These are phyloP conservation scores for Neurospora sp. DNA, from an alignment of 495 filamentous ascomycete genomes.

Conservation along the genomic window DNA sequence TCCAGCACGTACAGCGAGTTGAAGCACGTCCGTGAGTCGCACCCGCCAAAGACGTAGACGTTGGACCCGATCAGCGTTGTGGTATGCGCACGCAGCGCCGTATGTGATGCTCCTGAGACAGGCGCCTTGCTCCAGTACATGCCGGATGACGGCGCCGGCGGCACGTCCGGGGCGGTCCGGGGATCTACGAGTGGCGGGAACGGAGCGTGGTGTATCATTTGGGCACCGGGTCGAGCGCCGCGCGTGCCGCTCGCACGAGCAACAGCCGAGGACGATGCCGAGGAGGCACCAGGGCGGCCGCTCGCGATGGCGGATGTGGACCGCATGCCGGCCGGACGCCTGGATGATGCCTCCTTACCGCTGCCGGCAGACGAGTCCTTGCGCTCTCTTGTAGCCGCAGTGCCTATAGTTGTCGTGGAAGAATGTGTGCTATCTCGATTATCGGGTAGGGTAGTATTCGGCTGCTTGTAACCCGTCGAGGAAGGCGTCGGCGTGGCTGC, in stretches of 20 bases:
- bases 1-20: conserved; percentile 57
- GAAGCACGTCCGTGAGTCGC: conserved; percentile 53
- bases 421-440: conserved; percentile 6
- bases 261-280: background rate
- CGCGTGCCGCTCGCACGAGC: conserved; percentile 18
- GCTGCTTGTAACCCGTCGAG: conserved; percentile 14
- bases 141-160: conserved; percentile 50
- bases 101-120: conserved; percentile 45
- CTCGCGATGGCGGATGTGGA: conserved; percentile 43
- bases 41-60: conserved; percentile 58
- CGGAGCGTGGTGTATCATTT: conserved; percentile 19
- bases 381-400: conserved; percentile 16
- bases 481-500: conserved; percentile 16
- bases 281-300: conserved; percentile 19
- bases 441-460: conserved; percentile 7
- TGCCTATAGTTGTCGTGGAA: background rate
- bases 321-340: conserved; percentile 30
- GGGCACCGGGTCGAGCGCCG: conserved; percentile 5
- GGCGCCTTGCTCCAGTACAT: conserved; percentile 61
- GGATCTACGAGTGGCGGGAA: conserved; percentile 50
- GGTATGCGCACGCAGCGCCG: conserved; percentile 51
- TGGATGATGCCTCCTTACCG: conserved; percentile 14
- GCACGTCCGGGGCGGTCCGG: conserved; percentile 46
- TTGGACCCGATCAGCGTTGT: conserved; percentile 51
- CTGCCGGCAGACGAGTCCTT: conserved; percentile 36